These are phyloP conservation scores for Neostapfia colusana DNA, from an alignment of 176 grass and related monocot genomes.

Conservation along the genomic window DNA sequence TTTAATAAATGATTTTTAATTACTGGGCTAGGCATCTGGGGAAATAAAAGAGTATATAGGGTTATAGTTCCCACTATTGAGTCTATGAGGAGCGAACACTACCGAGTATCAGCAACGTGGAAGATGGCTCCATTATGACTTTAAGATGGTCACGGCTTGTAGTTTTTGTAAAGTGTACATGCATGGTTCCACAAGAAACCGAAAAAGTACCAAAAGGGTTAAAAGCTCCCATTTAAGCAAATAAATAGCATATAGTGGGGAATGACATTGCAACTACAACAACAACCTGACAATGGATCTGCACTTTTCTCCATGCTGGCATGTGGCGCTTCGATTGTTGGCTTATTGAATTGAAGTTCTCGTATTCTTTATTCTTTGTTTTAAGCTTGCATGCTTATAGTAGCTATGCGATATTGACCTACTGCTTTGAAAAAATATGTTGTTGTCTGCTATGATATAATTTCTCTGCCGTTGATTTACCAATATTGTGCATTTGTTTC, in stretches of 20 bases:
- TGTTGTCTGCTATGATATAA: slow-evolving; percentile 1
- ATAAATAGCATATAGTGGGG: neutral
- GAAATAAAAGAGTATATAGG: neutral
- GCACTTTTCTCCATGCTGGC: neutral
- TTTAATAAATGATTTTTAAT: neutral
- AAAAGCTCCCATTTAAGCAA: neutral
- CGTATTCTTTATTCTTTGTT: neutral
- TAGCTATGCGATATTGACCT: neutral
- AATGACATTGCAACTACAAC: neutral
- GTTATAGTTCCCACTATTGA: neutral
- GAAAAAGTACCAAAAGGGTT: neutral
- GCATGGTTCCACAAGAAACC: neutral
- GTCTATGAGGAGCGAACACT: neutral
- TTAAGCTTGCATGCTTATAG: neutral
- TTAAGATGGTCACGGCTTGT: neutral
- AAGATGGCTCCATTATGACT: neutral
- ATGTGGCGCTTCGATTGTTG: neutral
- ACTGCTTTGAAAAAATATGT: neutral
- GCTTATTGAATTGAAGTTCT: slow-evolving; percentile 8
- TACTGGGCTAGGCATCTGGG: neutral
- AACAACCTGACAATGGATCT: neutral
- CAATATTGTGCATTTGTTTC: slow-evolving; percentile 33
- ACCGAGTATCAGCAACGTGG: neutral
- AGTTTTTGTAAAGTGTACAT: neutral
- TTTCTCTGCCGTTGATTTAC: slow-evolving; percentile 27